A percentile compares a stretch with the other conserved stretches of the same genome.
phyloP scores from a whole-genome alignment of 106 monocot genomes.

The Dactylorhiza incarnata region DNA sequence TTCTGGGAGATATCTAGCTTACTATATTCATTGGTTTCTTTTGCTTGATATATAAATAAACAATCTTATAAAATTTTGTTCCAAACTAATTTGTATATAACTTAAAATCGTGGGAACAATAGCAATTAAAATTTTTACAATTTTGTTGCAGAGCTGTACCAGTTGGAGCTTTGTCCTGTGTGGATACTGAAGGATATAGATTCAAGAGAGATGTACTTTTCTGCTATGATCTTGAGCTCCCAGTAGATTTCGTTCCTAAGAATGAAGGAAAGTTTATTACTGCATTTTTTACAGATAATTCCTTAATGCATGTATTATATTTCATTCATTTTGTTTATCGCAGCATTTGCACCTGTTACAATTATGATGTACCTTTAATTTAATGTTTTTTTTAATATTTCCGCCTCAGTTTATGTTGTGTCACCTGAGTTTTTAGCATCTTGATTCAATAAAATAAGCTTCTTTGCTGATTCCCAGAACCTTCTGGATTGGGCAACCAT shows the following conservation, averaged over 20 bases:
- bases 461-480: too few species aligned
- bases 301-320: not conserved
- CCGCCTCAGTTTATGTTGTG: too few species aligned
- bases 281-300: not conserved
- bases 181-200: slow-evolving; percentile 63
- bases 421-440: too few species aligned
- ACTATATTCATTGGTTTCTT: too few species aligned
- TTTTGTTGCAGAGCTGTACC: slow-evolving; percentile 43
- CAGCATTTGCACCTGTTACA: not conserved
- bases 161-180: slow-evolving; percentile 81
- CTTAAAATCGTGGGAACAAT: too few species aligned
- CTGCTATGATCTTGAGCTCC: slow-evolving; percentile 90
- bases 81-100: too few species aligned
- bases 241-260: slow-evolving; percentile 57
- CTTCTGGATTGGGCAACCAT: too few species aligned
- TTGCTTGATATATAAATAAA: not conserved
- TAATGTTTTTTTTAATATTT: too few species aligned
- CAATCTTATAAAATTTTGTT: not conserved
- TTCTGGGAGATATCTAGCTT: too few species aligned
- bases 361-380: too few species aligned
- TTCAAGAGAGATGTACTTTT: slow-evolving; percentile 91
- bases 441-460: too few species aligned
- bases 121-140: too few species aligned
- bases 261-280: slow-evolving; percentile 51
- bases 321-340: not conserved